Base-by-base conservation (phyloP, 2,329 filamentous ascomycete species). In the Penicillium italicum region DNA sequence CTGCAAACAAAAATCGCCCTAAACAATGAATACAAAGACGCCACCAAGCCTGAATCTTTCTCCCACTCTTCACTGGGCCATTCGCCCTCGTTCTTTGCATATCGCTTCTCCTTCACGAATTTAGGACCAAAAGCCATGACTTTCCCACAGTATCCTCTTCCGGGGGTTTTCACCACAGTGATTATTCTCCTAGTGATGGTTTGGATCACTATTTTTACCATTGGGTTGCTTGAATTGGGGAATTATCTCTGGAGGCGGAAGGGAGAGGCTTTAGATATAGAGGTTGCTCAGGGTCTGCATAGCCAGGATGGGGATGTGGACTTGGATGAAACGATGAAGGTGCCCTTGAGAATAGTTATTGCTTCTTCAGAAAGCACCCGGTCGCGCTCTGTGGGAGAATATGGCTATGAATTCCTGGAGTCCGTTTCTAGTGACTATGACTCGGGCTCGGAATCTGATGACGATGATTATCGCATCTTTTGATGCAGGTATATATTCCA, bases 121-220 rank as follows among this genome's bases (percentile, higher is more conserved):
- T 20, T 63, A n/a, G 56, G 55, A 40, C 51, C 41, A 6, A 43
- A 51, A 1, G 40, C 47, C 4, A 20, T 40, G 7, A 37, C 42
- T 12, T 50, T 57, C 14, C 34, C 56, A 2, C 51, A 42, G 0
- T 45, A 55, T 20, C 41, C 50, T 4, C 30, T 63, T 7, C 58
- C 61, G 4, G 56, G 48, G 3, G 38, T 57, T 0, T 60, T 62
- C 22, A 56, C 59, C 2, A 58, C 60, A 0, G 58, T 65, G 5
- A 59, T 61, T 22, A 37, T 64, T 28, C 51, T 66, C 6, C 48
- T 67, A 9, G 53, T 48, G 12, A 46, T 67, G 49, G 58, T 65
- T 5, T 67, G 65, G 65, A 44, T 67, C 40, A 58, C 57, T 3
- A 59, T 66, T 4, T 49, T 67, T 16, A 57, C 42, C 3, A 54